A percentile compares a stretch with the other conserved stretches of the same genome.
These are phyloP conservation scores for Linnemannia exigua DNA, from an alignment of 192 early-diverging fungal species.

Conservation along the genomic window DNA sequence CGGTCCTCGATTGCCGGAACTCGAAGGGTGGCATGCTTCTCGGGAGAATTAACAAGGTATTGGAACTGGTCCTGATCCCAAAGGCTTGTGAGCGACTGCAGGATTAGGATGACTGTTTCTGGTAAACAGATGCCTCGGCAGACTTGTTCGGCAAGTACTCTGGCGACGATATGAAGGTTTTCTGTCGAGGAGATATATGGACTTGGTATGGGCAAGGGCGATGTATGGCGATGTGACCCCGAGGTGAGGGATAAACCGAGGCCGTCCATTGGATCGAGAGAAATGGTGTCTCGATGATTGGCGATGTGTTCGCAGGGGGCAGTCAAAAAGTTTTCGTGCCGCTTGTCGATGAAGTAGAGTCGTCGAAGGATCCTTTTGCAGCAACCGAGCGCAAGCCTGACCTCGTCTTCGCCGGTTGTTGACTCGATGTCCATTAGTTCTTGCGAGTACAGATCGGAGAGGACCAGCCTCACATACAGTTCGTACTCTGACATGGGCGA, in stretches of 20 bases:
- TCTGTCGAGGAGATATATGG: constrained; percentile 21
- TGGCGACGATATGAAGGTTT: constrained; percentile 39
- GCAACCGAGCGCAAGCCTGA: neutral
- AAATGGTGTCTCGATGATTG: neutral
- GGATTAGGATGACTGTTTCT: constrained; percentile 37
- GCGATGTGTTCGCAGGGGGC: neutral
- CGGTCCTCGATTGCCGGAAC: constrained; percentile 6
- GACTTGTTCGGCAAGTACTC: constrained; percentile 48
- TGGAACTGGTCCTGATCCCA: constrained; percentile 39
- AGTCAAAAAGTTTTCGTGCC: neutral
- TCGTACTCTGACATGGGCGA: constrained; percentile 35
- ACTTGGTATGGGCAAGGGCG: constrained; percentile 3
- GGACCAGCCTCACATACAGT: constrained; percentile 21
- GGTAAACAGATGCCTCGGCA: constrained; percentile 39
- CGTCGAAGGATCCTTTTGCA: constrained; percentile 37
- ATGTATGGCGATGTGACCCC: neutral
- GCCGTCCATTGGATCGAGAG: neutral
- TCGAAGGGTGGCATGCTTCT: neutral
- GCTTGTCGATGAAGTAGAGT: constrained; percentile 26
- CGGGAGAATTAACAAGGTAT: constrained; percentile 22
- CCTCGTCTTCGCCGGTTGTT: neutral
- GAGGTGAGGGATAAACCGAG: neutral
- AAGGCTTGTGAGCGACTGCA: constrained; percentile 38
- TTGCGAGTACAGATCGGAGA: constrained; percentile 26
- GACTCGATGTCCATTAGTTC: neutral